phyloP scores from a whole-genome alignment of 1,284 basidiomycete species.

The Flammula alnicola region DNA sequence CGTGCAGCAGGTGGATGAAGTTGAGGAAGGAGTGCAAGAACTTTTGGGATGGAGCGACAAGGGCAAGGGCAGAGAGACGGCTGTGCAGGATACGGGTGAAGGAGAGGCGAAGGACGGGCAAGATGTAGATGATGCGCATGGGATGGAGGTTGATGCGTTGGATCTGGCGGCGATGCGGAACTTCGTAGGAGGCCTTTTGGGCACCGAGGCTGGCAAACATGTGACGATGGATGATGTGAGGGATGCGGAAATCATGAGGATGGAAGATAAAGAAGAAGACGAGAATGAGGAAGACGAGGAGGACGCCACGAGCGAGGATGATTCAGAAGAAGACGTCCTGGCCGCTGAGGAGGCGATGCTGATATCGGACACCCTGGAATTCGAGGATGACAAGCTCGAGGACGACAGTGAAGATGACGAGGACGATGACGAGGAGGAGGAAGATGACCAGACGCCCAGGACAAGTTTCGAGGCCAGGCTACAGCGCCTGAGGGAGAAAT shows the following conservation, averaged over 20 bases:
- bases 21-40: conserved; percentile 27
- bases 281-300: conserved; percentile 33
- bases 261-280: conserved; percentile 54
- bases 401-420: conserved; percentile 39
- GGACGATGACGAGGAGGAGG: conserved; percentile 36
- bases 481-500: conserved; percentile 42
- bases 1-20: conserved; percentile 17
- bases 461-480: conserved; percentile 60
- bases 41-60: conserved; percentile 45
- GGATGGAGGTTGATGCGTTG: conserved; percentile 67
- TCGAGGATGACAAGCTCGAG: conserved; percentile 31
- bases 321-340: conserved; percentile 54
- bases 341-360: conserved; percentile 48
- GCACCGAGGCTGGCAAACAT: conserved; percentile 48
- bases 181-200: conserved; percentile 62
- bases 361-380: conserved; percentile 39
- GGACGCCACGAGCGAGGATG: conserved; percentile 38
- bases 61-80: conserved; percentile 19
- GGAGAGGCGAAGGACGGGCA: conserved; percentile 29
- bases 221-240: conserved; percentile 71
- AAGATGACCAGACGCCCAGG: conserved; percentile 53
- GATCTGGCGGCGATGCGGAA: conserved; percentile 54
- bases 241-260: conserved; percentile 53
- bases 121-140: conserved; percentile 37
- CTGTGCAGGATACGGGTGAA: conserved; percentile 19